A percentile compares a stretch with the other conserved stretches of the same genome.
These are phyloP conservation scores for Monosporascus sp. DNA, from an alignment of 2,329 filamentous ascomycete genomes.

Conservation along the genomic window DNA sequence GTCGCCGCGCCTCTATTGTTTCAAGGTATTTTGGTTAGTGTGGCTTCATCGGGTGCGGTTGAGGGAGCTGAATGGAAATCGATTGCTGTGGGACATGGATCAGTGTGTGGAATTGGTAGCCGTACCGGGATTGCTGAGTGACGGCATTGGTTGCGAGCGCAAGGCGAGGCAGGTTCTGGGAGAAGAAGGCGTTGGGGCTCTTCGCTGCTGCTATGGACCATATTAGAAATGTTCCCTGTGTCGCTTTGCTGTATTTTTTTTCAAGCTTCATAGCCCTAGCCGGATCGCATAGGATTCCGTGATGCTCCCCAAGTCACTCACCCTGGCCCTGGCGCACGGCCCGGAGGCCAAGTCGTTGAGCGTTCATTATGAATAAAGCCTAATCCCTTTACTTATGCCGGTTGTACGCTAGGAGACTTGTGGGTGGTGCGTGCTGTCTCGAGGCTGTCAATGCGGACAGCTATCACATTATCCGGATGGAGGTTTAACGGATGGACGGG, in stretches of 20 bases:
- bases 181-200: slow-evolving; percentile 41
- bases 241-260: not conserved
- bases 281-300: not conserved
- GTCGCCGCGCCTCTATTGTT: slow-evolving; percentile 49
- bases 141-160: slow-evolving; percentile 36
- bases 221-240: slow-evolving; percentile 7
- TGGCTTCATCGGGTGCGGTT: not conserved
- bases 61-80: no score
- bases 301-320: not conserved
- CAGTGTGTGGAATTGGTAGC: not conserved
- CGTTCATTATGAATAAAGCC: slow-evolving; percentile 39
- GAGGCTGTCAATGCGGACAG: slow-evolving; percentile 2
- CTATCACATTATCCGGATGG: not conserved
- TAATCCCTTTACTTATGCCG: not conserved
- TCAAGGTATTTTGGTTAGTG: slow-evolving; percentile 1
- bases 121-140: slow-evolving; percentile 43
- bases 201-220: slow-evolving; percentile 30
- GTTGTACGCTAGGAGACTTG: not conserved
- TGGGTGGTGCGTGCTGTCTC: not conserved
- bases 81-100: not conserved
- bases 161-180: slow-evolving; percentile 42
- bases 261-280: not conserved
- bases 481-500: not conserved
- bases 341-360: slow-evolving; percentile 52
- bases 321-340: slow-evolving; percentile 50